phyloP scores from a whole-genome alignment of 2,329 filamentous ascomycete genomes.

The Sporothrix globosa region DNA sequence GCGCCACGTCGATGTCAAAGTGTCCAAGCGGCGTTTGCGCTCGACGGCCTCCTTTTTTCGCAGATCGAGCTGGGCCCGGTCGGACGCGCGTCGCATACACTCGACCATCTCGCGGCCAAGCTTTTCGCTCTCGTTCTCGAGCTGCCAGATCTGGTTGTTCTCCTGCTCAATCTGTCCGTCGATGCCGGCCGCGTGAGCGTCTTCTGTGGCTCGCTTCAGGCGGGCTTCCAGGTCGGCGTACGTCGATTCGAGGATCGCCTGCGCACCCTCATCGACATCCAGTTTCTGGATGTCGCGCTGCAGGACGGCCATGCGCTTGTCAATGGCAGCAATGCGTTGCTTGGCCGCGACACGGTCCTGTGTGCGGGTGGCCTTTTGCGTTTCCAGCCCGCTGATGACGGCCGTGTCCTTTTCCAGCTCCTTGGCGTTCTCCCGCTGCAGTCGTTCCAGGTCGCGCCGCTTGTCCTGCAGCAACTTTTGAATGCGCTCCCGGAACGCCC shows the following conservation, averaged over 20 bases:
- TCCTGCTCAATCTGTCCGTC: constrained; percentile 71
- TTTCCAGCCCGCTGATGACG: constrained; percentile 72
- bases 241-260: constrained; percentile 74
- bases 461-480: constrained; percentile 77
- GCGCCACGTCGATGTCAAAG: constrained; percentile 73
- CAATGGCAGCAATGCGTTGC: constrained; percentile 72
- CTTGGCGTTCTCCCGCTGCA: constrained; percentile 72
- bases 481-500: constrained; percentile 76
- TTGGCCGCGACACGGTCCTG: constrained; percentile 76
- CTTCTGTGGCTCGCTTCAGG: constrained; percentile 64
- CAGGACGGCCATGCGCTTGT: constrained; percentile 67
- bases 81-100: constrained; percentile 77
- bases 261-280: constrained; percentile 81
- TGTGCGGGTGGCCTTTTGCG: constrained; percentile 69
- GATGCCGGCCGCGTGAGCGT: constrained; percentile 66
- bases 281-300: constrained; percentile 74
- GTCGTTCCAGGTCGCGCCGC: constrained; percentile 68
- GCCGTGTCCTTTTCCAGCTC: constrained; percentile 74
- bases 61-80: constrained; percentile 81
- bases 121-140: constrained; percentile 73
- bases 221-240: constrained; percentile 68
- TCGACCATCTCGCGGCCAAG: constrained; percentile 81
- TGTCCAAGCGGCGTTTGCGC: constrained; percentile 73
- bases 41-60: constrained; percentile 79
- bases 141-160: constrained; percentile 64